These are phyloP conservation scores for Alloascoidea africana DNA, from an alignment of 805 yeast genomes.

Conservation along the genomic window DNA sequence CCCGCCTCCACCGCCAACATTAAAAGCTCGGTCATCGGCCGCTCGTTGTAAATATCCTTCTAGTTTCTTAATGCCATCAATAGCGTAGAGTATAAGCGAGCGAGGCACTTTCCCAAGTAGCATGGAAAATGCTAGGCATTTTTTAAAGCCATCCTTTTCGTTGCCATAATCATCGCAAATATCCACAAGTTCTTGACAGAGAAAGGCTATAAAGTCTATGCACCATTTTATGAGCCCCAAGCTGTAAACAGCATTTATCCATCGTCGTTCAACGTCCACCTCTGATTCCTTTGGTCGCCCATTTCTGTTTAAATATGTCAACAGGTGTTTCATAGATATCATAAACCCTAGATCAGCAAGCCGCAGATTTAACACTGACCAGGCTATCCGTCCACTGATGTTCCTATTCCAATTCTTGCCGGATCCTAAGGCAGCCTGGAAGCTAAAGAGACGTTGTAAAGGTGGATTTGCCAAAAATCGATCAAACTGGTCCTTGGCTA, in stretches of 20 bases:
- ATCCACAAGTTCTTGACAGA: slow-evolving; percentile 47
- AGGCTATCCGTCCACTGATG: slow-evolving; percentile 33
- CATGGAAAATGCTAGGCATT: slow-evolving; percentile 16
- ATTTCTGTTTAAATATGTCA: slow-evolving; percentile 47
- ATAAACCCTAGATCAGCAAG: slow-evolving; percentile 57
- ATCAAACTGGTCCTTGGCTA: slow-evolving; percentile 61
- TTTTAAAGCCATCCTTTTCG: slow-evolving; percentile 1
- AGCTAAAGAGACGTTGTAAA: slow-evolving; percentile 51
- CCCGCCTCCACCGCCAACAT: not conserved
- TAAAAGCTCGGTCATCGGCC: not conserved
- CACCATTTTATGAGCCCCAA: slow-evolving; percentile 83
- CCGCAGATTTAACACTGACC: slow-evolving; percentile 53
- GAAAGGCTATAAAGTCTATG: slow-evolving; percentile 55
- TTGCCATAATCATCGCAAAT: not conserved
- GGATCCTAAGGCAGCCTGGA: slow-evolving; percentile 54
- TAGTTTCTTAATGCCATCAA: slow-evolving; percentile 22
- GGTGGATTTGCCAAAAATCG: slow-evolving; percentile 65
- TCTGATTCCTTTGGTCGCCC: slow-evolving; percentile 29
- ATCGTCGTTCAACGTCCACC: slow-evolving; percentile 13
- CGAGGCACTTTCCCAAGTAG: slow-evolving; percentile 20
- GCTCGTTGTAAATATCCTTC: not conserved
- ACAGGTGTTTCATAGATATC: slow-evolving; percentile 42
- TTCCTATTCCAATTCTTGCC: slow-evolving; percentile 27
- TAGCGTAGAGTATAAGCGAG: slow-evolving; percentile 17
- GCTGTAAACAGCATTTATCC: slow-evolving; percentile 22